Base-by-base conservation (phyloP, 495 filamentous ascomycete species). In the Letharia lupina region DNA sequence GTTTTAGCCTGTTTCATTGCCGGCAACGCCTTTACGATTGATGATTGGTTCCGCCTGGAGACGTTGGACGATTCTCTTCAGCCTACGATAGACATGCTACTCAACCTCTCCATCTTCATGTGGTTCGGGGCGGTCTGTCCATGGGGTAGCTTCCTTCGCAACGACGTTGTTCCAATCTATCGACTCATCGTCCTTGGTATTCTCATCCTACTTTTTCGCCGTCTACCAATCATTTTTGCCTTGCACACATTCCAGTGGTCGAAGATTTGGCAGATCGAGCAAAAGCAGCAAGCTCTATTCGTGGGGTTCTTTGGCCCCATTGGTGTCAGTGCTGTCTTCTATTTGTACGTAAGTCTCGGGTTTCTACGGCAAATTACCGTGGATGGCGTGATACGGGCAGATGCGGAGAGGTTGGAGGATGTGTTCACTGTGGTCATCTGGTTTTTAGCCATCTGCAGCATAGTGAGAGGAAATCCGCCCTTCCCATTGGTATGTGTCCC, bases 281-380 rank as follows among this genome's bases (percentile, higher is more conserved):
- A 88, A 50, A 69, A 84, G 11, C 78, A 79, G 13, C 90, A 95
- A 67, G 90, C 91, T 4, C 77, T 87, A 2, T 95, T 96, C 68
- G 89, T 92, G 41, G 93, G 92, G 8, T 96, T 96, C 79, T 96
- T 96, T 70, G 93, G 93, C 0, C 93, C 92, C 15, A 93, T 98
- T 66, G 93, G 93, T n/a, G 91, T 96, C 9, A 91, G 88, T 56
- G 91, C 92, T 6, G 82, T 96, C 54, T 96, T 96, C 75, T 96
- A 96, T 72, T 81, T 96, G 31, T 93, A 91, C 68, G 78, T 96
- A 69, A 86, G 82, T 44, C 77, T 88, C 2, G 88, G 93, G 50
- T 96, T 90, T 68, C 73, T 84, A 0, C 67, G 69, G 9, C 65
- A 76, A 7, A 77, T 89, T 61, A 81, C 76, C 12, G 78, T 87